Base-by-base conservation (phyloP, 805 yeast genomes). In the Lachancea lanzarotensis region DNA sequence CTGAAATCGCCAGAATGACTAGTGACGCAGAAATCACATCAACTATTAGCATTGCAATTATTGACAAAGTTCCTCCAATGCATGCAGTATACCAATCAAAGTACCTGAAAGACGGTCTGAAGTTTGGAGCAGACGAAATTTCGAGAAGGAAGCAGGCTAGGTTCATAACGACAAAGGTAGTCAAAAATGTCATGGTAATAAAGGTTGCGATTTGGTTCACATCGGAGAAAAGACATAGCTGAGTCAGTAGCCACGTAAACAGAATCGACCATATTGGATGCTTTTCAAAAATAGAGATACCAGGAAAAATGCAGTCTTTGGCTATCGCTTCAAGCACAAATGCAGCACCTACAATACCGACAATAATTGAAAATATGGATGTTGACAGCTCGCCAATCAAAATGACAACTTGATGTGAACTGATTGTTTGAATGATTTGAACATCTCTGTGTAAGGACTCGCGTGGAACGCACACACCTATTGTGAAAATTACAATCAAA, bases 331-430 rank as follows among this genome's bases (percentile, higher is more conserved):
- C 90, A 29, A 93, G 67, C 47, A 93, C 79, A 46, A 87, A 81
- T 0, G 97, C 95, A 0, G 98, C 96, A 13, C 98, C 98, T 6
- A 93, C 88, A 42, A 95, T 76, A 44, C 99, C 98, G 68, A 93
- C 95, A 52, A 95, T 84, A 2, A 91, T 88, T 0, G 97, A 89
- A 60, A 93, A 93, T 13, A 93, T 67, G 0, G 96, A 82, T 0
- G 97, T 91, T 1, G 97, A 78, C 49, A 88, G 70, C 63, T 93
- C 98, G n/a, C 98, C 99, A 29, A 85, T 58, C 9, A 91, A 67
- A 33, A 93, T 81, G 7, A 90, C 60, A 22, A 78, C 62, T 12
- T 85, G 82, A 22, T 82, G 77, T 9, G 87, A 40, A 56, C 81
- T 87, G 15, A 89, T 80, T 0, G 90, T 79, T 66, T 91, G 96